These are phyloP conservation scores for Solanum lycopersicoides DNA, from an alignment of 257 asterid species.

Conservation along the genomic window DNA sequence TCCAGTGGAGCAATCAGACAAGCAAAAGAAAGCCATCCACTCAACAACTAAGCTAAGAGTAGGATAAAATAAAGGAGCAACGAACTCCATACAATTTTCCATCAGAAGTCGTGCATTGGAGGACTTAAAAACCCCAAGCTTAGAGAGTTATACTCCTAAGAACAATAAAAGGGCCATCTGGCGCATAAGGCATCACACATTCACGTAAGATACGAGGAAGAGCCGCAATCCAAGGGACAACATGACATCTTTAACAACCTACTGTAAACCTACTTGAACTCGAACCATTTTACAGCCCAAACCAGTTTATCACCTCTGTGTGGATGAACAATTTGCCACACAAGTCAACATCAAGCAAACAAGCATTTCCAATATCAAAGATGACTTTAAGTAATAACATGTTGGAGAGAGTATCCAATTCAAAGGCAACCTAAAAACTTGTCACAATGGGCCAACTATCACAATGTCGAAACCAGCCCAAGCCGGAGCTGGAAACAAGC, in stretches of 20 bases:
- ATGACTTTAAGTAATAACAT: background rate
- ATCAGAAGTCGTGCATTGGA: background rate
- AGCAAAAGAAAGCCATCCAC: background rate
- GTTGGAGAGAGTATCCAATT: background rate
- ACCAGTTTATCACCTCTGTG: background rate
- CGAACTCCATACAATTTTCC: background rate
- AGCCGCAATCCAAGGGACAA: background rate
- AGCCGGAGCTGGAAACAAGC: slow-evolving; percentile 49
- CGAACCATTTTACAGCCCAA: background rate
- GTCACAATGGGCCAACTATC: background rate
- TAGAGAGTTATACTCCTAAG: background rate
- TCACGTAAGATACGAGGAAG: background rate
- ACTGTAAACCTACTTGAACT: background rate
- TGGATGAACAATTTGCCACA: background rate
- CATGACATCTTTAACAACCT: background rate
- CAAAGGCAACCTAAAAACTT: background rate
- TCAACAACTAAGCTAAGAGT: background rate
- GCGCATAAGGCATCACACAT: background rate
- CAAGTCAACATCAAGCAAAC: background rate
- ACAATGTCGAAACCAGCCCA: background rate
- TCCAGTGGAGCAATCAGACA: background rate
- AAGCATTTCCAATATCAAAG: background rate
- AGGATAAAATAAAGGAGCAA: background rate
- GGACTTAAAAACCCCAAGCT: background rate
- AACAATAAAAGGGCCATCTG: background rate